These are phyloP conservation scores for Puccinia triticina DNA, from an alignment of 1,284 basidiomycete genomes.

Conservation along the genomic window DNA sequence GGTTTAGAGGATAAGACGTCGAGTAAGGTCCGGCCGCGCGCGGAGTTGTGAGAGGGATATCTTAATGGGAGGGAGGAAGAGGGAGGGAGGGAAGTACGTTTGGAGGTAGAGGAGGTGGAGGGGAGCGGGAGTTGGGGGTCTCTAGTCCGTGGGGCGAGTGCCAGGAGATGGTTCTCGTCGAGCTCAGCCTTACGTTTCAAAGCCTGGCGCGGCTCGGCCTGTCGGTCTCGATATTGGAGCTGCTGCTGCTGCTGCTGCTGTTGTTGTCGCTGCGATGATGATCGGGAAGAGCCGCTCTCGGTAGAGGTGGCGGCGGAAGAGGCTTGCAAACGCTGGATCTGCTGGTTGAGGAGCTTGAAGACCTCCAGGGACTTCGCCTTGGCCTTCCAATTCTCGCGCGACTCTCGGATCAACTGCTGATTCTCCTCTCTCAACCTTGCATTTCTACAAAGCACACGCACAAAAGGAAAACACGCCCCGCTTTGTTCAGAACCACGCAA, in stretches of 20 bases:
- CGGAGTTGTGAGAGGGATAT: background rate
- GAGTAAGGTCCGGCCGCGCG: conserved; percentile 28
- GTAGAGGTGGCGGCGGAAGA: background rate
- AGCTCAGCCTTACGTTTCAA: background rate
- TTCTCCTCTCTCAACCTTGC: conserved; percentile 40
- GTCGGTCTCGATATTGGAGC: background rate
- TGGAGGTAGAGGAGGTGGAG: background rate
- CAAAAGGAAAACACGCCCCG: too few relatives aligned
- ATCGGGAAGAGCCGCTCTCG: background rate
- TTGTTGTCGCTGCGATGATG: background rate
- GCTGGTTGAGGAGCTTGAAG: background rate
- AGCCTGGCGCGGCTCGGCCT: too few relatives aligned
- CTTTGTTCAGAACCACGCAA: background rate
- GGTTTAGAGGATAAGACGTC: conserved; percentile 16
- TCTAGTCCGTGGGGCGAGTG: background rate
- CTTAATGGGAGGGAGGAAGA: background rate
- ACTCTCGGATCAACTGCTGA: conserved; percentile 42
- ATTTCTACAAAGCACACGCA: conserved; percentile 31
- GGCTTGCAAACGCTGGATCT: background rate
- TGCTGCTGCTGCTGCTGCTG: background rate
- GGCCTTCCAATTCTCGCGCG: conserved; percentile 47
- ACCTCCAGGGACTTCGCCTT: conserved; percentile 33
- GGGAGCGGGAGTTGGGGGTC: background rate
- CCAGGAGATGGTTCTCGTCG: background rate
- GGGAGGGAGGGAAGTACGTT: background rate